A percentile compares a stretch with the other conserved stretches of the same genome.
These are phyloP conservation scores for Rhytidiadelphus loreus DNA, from an alignment of 225 moss, liverwort and hornwort genomes.

Conservation along the genomic window DNA sequence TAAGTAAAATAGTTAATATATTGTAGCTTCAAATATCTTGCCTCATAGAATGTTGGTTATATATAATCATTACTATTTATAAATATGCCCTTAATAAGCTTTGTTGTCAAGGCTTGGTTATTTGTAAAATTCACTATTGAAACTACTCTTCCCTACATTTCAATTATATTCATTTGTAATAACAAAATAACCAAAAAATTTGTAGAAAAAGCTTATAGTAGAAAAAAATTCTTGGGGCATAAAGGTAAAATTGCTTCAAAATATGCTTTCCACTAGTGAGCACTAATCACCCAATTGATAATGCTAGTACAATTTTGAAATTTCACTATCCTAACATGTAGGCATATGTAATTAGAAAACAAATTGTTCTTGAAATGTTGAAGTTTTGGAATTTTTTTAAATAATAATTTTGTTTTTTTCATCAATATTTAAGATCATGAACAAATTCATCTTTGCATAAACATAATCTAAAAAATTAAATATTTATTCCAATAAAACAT, in stretches of 20 bases:
- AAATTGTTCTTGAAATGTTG: neutral
- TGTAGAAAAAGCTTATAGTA: neutral
- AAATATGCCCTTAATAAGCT: neutral
- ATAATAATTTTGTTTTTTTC: too few relatives aligned
- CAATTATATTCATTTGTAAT: neutral
- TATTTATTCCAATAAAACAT: neutral
- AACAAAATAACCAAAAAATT: neutral
- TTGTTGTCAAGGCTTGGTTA: fast-evolving
- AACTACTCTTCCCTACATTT: neutral
- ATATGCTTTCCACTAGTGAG: neutral
- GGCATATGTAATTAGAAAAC: neutral
- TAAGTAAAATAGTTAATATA: neutral
- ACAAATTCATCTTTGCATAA: neutral
- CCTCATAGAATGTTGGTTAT: neutral
- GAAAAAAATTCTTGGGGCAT: neutral
- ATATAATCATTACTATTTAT: too few relatives aligned
- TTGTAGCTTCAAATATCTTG: neutral
- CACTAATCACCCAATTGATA: neutral
- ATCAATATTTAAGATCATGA: neutral
- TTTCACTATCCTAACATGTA: neutral
- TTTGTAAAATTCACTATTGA: neutral
- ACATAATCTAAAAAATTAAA: neutral
- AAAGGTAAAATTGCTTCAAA: neutral
- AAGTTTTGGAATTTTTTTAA: neutral
- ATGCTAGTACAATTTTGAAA: neutral